Percentiles rank a stretch among this genome's conserved stretches.
phyloP scores from a whole-genome alignment of 805 yeast species.

The Yamadazyma scolyti region DNA sequence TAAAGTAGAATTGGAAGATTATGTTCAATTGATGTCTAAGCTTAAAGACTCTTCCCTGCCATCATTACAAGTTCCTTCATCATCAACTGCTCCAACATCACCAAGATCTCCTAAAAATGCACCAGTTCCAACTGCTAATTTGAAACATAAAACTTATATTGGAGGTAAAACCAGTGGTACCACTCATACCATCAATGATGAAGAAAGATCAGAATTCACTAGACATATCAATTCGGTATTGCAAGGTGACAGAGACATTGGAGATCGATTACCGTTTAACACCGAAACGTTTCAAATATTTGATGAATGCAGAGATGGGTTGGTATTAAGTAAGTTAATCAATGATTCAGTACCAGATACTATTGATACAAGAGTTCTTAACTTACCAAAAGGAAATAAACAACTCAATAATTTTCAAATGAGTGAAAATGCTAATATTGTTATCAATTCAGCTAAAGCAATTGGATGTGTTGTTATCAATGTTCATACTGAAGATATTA shows the following conservation, averaged over 20 bases:
- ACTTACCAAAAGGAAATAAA: constrained; percentile 66
- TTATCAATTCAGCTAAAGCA: constrained; percentile 97
- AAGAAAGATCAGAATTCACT: constrained; percentile 93
- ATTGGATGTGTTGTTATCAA: constrained; percentile 98
- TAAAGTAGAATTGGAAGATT: constrained; percentile 93
- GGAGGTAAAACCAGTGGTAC: constrained; percentile 88
- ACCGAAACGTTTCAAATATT: constrained; percentile 92
- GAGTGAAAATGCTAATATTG: constrained; percentile 96
- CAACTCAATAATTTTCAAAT: constrained; percentile 88
- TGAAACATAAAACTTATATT: constrained; percentile 62
- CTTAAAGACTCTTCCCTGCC: constrained; percentile 47
- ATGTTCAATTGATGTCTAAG: constrained; percentile 78
- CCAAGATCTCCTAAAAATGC: constrained; percentile 24
- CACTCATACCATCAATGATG: constrained; percentile 94
- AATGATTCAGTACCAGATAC: constrained; percentile 98
- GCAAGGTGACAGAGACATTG: constrained; percentile 84
- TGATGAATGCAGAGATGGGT: constrained; percentile 95
- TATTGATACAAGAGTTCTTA: constrained; percentile 94
- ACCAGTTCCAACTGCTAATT: constrained; percentile 46
- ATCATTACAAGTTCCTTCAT: constrained; percentile 14
- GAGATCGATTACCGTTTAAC: constrained; percentile 83
- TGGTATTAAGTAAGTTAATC: constrained; percentile 86
- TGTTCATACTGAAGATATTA: constrained; percentile 92
- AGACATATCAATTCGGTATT: constrained; percentile 91
- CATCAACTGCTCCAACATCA: constrained; percentile 12